Evolutionary conservation across 2,329 filamentous ascomycete genomes (phyloP), one percentile per base, ranked within the genome.

Genomic region (Colletotrichum cordylinicola): DNA sequence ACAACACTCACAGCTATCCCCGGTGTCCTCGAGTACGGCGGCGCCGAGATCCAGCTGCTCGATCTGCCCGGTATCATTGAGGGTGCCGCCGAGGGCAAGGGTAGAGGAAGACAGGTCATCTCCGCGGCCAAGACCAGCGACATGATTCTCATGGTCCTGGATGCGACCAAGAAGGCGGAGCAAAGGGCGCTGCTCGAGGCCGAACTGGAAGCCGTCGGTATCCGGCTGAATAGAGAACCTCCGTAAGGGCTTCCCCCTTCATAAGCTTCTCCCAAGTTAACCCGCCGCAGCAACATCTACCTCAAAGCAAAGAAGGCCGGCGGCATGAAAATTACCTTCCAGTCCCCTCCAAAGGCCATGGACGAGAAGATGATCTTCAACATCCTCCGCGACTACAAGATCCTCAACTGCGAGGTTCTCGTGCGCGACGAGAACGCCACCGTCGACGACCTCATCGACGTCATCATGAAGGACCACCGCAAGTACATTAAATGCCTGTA

Each of bases 291-390:
- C 39, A 99, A 99, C 84, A 98, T 99, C 85, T 98, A 98, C 83
- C 91, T 99, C 74, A 99, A 99, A 86, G 90, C 90, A 31, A 99
- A 99, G 86, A 98, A 97, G 83, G 96, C 96, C 0, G 97, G 97
- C 72, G 97, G 98, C 76, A 97, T 99, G 95, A 99, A 99, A 86
- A 98, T 99, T 83, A 98, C 95, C 18, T 99, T 99, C 86, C 93
- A 96, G 82, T 87, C 92, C 6, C 94, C 97, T 4, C 96, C 97
- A 6, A 98, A 98, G 85, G 87, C 94, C 76, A 89, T 99, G 74
- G 97, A 99, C 85, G 96, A 99, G 85, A 98, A 98, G 88, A 98
- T 99, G 95, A 90, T 99, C 75, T 98, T 94, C 89, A 98, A 98
- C 87, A 98, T 99, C 82, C 90, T 99, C 67, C 94, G 95, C 79